phyloP scores from a whole-genome alignment of 139 green algal species.

The Diplosphaera chodatii region DNA sequence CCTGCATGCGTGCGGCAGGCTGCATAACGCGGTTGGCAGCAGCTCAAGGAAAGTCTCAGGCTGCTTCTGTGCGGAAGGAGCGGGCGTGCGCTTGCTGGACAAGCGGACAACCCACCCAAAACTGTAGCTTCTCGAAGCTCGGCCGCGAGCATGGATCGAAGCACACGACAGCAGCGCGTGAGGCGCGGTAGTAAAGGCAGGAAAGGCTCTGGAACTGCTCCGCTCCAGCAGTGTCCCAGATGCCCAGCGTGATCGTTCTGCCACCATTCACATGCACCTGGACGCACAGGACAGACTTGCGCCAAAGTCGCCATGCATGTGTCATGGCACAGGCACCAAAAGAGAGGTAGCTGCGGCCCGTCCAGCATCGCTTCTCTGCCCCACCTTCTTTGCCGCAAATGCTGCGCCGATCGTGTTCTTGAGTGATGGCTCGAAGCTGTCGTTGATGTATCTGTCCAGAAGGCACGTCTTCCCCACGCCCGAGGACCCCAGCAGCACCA shows the following conservation, averaged over 20 bases:
- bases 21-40: too few species aligned
- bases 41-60: too few species aligned
- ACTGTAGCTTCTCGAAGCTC: conserved; percentile 19
- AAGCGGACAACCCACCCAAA: conserved; percentile 12
- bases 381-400: conserved; percentile 27
- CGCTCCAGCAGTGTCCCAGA: conserved; percentile 26
- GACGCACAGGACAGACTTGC: too few species aligned
- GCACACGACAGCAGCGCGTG: conserved; percentile 10
- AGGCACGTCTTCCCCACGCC: conserved; percentile 19
- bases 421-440: conserved; percentile 1
- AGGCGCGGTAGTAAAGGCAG: conserved; percentile 3
- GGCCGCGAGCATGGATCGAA: conserved; percentile 5
- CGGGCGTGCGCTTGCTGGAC: too few species aligned
- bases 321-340: too few species aligned
- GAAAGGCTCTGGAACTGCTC: conserved; percentile 21
- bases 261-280: conserved; percentile 8
- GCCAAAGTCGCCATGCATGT: too few species aligned
- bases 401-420: conserved; percentile 27
- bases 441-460: conserved; percentile 17
- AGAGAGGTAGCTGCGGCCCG: too few species aligned
- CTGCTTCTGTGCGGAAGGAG: too few species aligned
- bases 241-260: conserved; percentile 9
- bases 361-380: too few species aligned
- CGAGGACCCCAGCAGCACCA: conserved; percentile 8
- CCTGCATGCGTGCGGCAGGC: too few species aligned